These are phyloP conservation scores for Venturia oleaginea DNA, from an alignment of 2,329 filamentous ascomycete genomes.

Conservation along the genomic window DNA sequence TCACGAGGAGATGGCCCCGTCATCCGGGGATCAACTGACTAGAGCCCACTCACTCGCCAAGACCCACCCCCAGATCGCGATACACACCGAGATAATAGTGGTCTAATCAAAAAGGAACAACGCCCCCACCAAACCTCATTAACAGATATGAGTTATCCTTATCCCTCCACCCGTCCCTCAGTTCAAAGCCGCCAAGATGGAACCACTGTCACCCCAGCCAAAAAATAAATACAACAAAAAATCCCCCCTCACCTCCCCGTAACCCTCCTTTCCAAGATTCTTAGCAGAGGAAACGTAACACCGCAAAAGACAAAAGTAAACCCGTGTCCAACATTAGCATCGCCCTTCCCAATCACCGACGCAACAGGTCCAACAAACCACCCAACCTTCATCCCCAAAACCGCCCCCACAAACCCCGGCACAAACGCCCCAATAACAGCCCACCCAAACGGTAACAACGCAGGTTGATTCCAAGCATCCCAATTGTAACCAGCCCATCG, in stretches of 20 bases:
- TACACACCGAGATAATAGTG: too few relatives aligned
- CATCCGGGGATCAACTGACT: too few relatives aligned
- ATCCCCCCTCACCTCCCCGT: slow-evolving; percentile 22
- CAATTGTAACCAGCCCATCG: slow-evolving; percentile 27
- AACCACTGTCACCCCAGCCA: too few relatives aligned
- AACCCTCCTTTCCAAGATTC: slow-evolving; percentile 24
- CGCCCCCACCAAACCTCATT: too few relatives aligned
- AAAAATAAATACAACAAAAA: too few relatives aligned
- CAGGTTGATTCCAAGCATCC: slow-evolving; percentile 25
- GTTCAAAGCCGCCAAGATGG: too few relatives aligned
- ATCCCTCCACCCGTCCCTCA: too few relatives aligned
- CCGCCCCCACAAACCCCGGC: slow-evolving; percentile 26
- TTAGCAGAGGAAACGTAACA: slow-evolving; percentile 23
- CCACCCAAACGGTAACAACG: slow-evolving; percentile 26
- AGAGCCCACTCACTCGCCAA: too few relatives aligned
- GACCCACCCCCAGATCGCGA: too few relatives aligned
- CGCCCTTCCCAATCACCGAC: slow-evolving; percentile 23
- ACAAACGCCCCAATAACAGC: slow-evolving; percentile 25
- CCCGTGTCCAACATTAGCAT: slow-evolving; percentile 29
- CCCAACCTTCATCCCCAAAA: slow-evolving; percentile 27
- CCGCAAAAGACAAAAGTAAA: slow-evolving; percentile 26
- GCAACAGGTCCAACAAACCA: slow-evolving; percentile 29
- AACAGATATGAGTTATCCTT: too few relatives aligned
- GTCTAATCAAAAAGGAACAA: too few relatives aligned
- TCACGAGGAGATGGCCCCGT: too few relatives aligned